phyloP scores from a whole-genome alignment of 2,329 filamentous ascomycete genomes.

The Raffaelea ambrosiae region DNA sequence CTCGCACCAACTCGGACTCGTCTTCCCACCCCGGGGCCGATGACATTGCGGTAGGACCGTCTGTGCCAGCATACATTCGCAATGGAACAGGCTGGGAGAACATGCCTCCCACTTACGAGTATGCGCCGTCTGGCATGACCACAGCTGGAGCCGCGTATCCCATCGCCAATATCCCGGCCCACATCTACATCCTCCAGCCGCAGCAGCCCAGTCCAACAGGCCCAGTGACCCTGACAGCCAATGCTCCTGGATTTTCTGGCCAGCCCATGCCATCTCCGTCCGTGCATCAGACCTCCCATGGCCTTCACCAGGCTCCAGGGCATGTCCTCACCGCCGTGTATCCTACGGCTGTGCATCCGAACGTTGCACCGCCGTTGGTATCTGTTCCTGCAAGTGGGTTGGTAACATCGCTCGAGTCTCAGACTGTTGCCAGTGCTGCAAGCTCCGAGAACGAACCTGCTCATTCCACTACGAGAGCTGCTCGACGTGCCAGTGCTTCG shows the following conservation, averaged over 20 bases:
- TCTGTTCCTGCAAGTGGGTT: background rate
- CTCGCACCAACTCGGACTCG: background rate
- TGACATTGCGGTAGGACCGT: background rate
- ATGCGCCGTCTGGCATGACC: background rate
- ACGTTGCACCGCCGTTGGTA: background rate
- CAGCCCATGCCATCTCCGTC: background rate
- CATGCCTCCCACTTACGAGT: conserved; percentile 3
- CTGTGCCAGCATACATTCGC: conserved; percentile 2
- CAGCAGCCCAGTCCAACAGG: background rate
- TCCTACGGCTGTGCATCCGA: background rate
- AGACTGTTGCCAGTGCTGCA: too few relatives aligned
- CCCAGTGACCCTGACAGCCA: background rate
- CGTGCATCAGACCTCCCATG: background rate
- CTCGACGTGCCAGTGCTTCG: too few relatives aligned
- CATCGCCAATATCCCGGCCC: conserved; percentile 9
- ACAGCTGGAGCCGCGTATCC: conserved; percentile 3
- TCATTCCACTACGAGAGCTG: too few relatives aligned
- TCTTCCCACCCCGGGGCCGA: background rate
- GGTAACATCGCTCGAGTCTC: too few relatives aligned
- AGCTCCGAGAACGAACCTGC: too few relatives aligned
- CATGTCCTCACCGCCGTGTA: background rate
- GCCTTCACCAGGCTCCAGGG: background rate
- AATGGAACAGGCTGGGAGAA: conserved; percentile 6
- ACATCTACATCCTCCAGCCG: conserved; percentile 9
- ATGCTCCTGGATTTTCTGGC: background rate